Percentiles rank a stretch among this genome's conserved stretches.
These are phyloP conservation scores for Gremmenia infestans DNA, from an alignment of 2,329 filamentous ascomycete species.

Conservation along the genomic window DNA sequence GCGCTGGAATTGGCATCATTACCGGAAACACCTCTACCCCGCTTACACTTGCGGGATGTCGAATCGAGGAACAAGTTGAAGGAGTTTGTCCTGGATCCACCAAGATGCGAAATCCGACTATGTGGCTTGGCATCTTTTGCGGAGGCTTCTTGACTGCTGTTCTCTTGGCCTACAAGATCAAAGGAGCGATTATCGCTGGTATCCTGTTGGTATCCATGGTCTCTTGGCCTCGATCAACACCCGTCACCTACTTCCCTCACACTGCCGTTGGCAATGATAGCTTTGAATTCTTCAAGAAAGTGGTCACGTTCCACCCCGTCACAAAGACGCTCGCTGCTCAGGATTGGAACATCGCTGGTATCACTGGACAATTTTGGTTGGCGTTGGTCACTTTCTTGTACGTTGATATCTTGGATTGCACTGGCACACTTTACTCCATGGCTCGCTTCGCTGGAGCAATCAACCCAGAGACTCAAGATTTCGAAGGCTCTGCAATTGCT, in stretches of 20 bases:
- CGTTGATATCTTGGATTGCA: constrained; percentile 81
- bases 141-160: constrained; percentile 73
- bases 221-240: constrained; percentile 73
- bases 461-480: constrained; percentile 76
- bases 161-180: constrained; percentile 76
- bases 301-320: constrained; percentile 78
- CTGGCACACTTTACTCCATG: constrained; percentile 83
- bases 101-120: constrained; percentile 75
- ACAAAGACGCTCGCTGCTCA: constrained; percentile 61
- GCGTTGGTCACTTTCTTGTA: constrained; percentile 85
- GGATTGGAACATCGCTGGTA: constrained; percentile 59
- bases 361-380: constrained; percentile 69
- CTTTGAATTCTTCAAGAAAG: constrained; percentile 83
- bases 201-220: constrained; percentile 80
- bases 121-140: constrained; percentile 86
- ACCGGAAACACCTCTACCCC: constrained; percentile 63
- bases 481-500: constrained; percentile 75
- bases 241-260: constrained; percentile 76
- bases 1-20: constrained; percentile 72
- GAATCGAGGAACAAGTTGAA: constrained; percentile 10
- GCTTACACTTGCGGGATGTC: constrained; percentile 61
- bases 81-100: constrained; percentile 55
- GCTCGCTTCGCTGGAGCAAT: constrained; percentile 73
- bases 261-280: constrained; percentile 59
- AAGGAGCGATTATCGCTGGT: constrained; percentile 76